Conservation (phyloP, 257 asterid species). For the Solanum ahanhuiri region DNA sequence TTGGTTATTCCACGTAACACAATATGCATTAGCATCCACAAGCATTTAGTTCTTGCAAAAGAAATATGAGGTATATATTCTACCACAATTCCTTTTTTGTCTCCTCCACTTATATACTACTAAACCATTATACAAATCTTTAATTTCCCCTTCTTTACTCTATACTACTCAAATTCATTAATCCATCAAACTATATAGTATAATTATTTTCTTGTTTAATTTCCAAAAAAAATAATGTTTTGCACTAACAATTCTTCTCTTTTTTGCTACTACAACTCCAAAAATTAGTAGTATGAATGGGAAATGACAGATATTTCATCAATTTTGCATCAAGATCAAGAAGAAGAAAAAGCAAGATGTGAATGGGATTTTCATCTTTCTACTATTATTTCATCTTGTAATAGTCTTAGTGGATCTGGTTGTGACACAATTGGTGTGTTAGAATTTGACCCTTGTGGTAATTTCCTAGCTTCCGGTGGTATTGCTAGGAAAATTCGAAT, state of each 20-base stretch:
- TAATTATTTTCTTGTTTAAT: background rate
- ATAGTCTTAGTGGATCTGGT: background rate
- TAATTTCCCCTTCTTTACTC: background rate
- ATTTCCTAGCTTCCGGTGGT: slow-evolving; percentile 70
- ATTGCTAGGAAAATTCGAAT: slow-evolving; percentile 70
- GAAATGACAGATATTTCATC: slow-evolving; percentile 2
- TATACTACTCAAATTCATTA: background rate
- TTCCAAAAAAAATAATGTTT: background rate
- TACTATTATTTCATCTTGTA: slow-evolving; percentile 33
- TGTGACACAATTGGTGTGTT: slow-evolving; percentile 73
- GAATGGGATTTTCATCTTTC: slow-evolving; percentile 79
- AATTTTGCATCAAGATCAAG: background rate
- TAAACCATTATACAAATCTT: background rate
- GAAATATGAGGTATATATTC: background rate
- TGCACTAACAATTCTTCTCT: background rate
- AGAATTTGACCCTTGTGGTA: slow-evolving; percentile 52
- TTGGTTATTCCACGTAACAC: background rate
- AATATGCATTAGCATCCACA: background rate
- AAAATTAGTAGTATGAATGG: slow-evolving; percentile 1
- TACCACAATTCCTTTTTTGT: background rate
- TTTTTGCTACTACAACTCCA: background rate
- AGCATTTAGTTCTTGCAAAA: background rate
- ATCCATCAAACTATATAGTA: background rate
- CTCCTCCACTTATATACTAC: background rate
- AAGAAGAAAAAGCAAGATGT: slow-evolving; percentile 24